Conservation (phyloP, 2,329 filamentous ascomycete species). For the Gaeumannomyces sp. region DNA sequence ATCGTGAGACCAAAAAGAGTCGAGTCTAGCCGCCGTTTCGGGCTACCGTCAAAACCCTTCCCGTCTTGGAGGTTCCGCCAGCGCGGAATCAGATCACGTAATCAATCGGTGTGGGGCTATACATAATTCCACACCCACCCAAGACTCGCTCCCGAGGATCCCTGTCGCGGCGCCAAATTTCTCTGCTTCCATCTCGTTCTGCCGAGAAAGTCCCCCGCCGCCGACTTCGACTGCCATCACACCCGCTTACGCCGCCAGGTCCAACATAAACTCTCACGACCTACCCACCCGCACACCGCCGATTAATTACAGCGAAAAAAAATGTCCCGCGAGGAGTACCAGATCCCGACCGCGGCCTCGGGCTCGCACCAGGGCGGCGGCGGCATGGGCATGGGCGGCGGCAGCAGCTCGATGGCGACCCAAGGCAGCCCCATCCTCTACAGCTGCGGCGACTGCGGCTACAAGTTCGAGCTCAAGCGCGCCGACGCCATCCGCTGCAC, state of each 20-base stretch:
- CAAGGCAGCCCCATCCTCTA: conserved; percentile 55
- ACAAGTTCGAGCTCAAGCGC: conserved; percentile 67
- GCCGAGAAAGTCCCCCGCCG: not conserved
- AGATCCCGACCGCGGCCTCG: conserved; percentile 55
- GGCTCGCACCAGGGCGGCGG: conserved; percentile 34
- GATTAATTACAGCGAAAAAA: conserved; percentile 5
- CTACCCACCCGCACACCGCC: conserved; percentile 1
- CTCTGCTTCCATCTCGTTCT: conserved; percentile 2
- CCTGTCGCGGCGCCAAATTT: not conserved
- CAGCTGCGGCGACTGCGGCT: conserved; percentile 79
- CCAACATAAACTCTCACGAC: not conserved
- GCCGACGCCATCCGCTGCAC: conserved; percentile 81
- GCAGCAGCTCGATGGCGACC: conserved; percentile 33
- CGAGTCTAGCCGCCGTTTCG: not conserved
- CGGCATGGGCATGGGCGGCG: conserved; percentile 30
- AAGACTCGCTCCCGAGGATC: not conserved
- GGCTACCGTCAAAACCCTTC: not conserved
- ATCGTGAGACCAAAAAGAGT: not conserved
- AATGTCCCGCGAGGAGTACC: conserved; percentile 73
- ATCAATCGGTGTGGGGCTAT: not conserved
- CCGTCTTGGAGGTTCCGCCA: conserved; percentile 2
- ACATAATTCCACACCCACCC: not conserved
- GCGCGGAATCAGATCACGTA: not conserved
- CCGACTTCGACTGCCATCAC: not conserved
- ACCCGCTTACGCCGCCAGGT: not conserved